A percentile compares a stretch with the other conserved stretches of the same genome.
Evolutionary conservation across 345 rosid species (phyloP).

Genomic region (Reutealis trisperma): DNA sequence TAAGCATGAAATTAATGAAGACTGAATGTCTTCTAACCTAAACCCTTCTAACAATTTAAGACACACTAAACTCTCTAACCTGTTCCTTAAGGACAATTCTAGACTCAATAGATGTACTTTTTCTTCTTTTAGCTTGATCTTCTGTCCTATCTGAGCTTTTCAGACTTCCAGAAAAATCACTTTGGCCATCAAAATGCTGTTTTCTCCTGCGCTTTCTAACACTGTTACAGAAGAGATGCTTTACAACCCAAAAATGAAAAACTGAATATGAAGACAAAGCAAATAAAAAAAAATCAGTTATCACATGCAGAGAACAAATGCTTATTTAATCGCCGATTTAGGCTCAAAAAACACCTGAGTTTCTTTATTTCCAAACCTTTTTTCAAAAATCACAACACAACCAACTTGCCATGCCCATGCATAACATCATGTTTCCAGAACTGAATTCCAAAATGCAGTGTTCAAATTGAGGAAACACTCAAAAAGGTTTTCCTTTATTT

Average conservation of each 20-base stretch:
- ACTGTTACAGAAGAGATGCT: slow-evolving; percentile 29
- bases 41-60: no score
- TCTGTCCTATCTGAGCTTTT: slow-evolving; percentile 50
- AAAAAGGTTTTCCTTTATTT: no score
- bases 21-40: slow-evolving; percentile 55
- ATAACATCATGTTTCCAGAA: not conserved
- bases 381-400: not conserved
- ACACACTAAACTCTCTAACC: slow-evolving; percentile 36
- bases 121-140: slow-evolving; percentile 49
- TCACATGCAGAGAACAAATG: not conserved
- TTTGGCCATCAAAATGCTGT: slow-evolving; percentile 49
- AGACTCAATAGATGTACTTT: slow-evolving; percentile 43
- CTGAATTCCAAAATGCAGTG: not conserved
- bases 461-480: not conserved
- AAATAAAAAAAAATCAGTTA: not conserved
- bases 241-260: not conserved
- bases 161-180: slow-evolving; percentile 58
- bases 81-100: slow-evolving; percentile 53
- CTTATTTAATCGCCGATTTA: not conserved
- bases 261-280: not conserved
- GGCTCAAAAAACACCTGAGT: not conserved
- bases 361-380: not conserved
- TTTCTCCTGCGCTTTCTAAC: slow-evolving; percentile 57
- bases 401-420: not conserved
- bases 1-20: not conserved